Conservation (phyloP, 2,329 filamentous ascomycete species). For the Pochonia chlamydosporia region DNA sequence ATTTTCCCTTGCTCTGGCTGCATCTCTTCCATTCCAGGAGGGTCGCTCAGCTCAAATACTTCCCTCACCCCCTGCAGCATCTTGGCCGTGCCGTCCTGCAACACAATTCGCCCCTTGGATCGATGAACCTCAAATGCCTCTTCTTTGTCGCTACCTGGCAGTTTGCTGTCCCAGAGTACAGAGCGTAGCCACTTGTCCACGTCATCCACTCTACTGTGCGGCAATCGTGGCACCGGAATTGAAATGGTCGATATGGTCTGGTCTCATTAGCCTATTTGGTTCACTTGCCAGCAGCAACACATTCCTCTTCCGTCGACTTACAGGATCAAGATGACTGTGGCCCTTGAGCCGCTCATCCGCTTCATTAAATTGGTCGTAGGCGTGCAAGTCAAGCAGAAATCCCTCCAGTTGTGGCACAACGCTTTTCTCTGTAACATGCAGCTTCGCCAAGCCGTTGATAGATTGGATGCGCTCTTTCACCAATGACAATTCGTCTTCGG, state of each 20-base stretch:
- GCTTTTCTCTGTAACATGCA: conserved; percentile 76
- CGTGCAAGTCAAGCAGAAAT: conserved; percentile 81
- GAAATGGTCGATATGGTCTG: conserved; percentile 81
- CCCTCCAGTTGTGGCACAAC: conserved; percentile 78
- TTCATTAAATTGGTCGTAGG: conserved; percentile 76
- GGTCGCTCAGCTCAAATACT: conserved; percentile 84
- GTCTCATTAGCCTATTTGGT: conserved; percentile 11
- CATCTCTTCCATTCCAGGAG: conserved; percentile 26
- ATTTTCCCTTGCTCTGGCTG: conserved; percentile 45
- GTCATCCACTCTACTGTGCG: conserved; percentile 47
- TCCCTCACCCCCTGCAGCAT: conserved; percentile 90
- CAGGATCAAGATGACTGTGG: conserved; percentile 86
- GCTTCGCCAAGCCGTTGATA: conserved; percentile 84
- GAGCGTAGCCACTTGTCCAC: conserved; percentile 80
- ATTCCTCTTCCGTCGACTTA: conserved; percentile 32
- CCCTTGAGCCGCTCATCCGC: conserved; percentile 69
- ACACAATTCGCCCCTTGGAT: conserved; percentile 71
- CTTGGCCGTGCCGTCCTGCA: conserved; percentile 60
- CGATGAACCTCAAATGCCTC: conserved; percentile 74
- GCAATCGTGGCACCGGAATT: conserved; percentile 59
- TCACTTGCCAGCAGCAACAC: not conserved
- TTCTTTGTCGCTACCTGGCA: conserved; percentile 41
- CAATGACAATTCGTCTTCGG: conserved; percentile 56
- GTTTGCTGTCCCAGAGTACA: conserved; percentile 72
- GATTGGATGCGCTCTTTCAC: conserved; percentile 69